Conservation (phyloP, 2,329 filamentous ascomycete species). For the Arthrobotrys musiformis region DNA sequence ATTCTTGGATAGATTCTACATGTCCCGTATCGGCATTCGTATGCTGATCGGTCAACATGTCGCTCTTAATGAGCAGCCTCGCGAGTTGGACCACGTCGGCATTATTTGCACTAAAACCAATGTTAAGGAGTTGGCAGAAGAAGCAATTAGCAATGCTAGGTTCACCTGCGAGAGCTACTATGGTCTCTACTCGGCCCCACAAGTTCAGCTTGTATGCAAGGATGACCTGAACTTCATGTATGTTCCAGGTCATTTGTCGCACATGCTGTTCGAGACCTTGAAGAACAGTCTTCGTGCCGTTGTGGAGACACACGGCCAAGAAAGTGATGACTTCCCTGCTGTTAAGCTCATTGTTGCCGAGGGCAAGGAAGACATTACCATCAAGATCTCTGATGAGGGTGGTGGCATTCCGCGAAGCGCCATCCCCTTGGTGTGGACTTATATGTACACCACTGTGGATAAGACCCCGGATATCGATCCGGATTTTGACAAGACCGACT, state of each 20-base stretch:
- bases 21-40: constrained; percentile 98
- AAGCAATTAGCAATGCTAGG: constrained; percentile 98
- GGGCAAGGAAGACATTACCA: constrained; percentile 97
- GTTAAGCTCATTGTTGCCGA: constrained; percentile 98
- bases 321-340: constrained; percentile 88
- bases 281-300: constrained; percentile 98
- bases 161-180: constrained; percentile 99
- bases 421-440: constrained; percentile 99
- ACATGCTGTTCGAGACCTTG: constrained; percentile 99
- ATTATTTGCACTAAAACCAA: constrained; percentile 99
- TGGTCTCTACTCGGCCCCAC: constrained; percentile 93
- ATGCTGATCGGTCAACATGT: constrained; percentile 99
- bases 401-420: constrained; percentile 92
- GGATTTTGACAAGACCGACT: constrained; percentile 98
- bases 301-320: constrained; percentile 91
- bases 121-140: constrained; percentile 90
- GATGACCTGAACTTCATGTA: constrained; percentile 99
- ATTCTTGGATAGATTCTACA: constrained; percentile 98
- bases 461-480: constrained; percentile 93
- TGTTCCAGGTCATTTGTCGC: constrained; percentile 95
- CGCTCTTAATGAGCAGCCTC: constrained; percentile 89
- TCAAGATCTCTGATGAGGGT: constrained; percentile 97
- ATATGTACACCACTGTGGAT: constrained; percentile 99
- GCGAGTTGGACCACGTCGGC: constrained; percentile 93
- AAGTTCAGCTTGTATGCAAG: constrained; percentile 95